These are phyloP conservation scores for Cardiospermum halicacabum DNA, from an alignment of 345 rosid genomes.

Conservation along the genomic window DNA sequence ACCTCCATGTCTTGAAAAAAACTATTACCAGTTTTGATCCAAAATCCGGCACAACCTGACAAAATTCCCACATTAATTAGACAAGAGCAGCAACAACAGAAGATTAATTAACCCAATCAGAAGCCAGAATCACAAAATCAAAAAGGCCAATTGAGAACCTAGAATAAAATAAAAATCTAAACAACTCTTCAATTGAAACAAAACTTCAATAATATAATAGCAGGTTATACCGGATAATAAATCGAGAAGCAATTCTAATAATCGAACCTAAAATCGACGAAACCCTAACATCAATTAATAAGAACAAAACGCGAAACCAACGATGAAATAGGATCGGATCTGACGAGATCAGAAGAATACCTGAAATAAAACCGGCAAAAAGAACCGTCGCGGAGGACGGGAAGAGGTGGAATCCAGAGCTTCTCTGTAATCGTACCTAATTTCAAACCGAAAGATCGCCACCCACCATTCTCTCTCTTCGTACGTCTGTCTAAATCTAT, in stretches of 20 bases:
- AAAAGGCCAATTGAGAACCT: background rate
- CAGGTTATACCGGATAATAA: no score
- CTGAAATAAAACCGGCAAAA: slow-evolving; percentile 69
- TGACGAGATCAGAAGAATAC: slow-evolving; percentile 18
- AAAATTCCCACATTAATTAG: slow-evolving; percentile 4
- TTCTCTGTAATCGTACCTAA: slow-evolving; percentile 24
- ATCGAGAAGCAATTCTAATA: background rate
- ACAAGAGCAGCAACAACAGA: background rate
- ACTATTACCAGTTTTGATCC: slow-evolving; percentile 34
- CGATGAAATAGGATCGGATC: background rate
- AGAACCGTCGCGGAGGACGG: slow-evolving; percentile 84
- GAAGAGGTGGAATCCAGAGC: slow-evolving; percentile 57
- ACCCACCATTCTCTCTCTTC: background rate
- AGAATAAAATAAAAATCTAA: no score
- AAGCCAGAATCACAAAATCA: background rate
- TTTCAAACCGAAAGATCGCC: background rate
- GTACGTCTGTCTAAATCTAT: background rate
- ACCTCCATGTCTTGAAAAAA: slow-evolving; percentile 64
- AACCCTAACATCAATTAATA: background rate
- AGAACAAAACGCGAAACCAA: background rate
- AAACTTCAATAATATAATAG: no score
- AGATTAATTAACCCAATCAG: background rate
- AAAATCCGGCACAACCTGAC: slow-evolving; percentile 54
- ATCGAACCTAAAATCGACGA: background rate
- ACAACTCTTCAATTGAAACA: no score